These are phyloP conservation scores for Isochrysis galbana DNA, from an alignment of 78 protist genomes.

Conservation along the genomic window DNA sequence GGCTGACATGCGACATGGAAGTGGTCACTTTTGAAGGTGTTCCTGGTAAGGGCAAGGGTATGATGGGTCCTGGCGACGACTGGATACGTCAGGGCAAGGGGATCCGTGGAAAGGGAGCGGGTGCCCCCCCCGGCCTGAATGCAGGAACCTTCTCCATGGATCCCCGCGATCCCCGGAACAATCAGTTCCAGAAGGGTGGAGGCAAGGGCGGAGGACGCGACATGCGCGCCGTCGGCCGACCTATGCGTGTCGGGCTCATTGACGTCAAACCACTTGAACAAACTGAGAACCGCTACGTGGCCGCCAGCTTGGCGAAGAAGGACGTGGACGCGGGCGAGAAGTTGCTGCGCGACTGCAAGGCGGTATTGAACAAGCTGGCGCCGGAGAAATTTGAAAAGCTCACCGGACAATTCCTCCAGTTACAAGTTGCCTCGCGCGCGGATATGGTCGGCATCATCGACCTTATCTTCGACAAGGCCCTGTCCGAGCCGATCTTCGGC, in stretches of 20 bases:
- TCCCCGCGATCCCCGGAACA: neutral
- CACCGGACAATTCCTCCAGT: neutral
- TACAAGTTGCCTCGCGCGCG: neutral
- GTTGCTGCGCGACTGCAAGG: neutral
- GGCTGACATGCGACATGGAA: neutral
- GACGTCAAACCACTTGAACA: neutral
- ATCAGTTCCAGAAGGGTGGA: neutral
- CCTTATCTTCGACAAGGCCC: conserved; percentile 53
- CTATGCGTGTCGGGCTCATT: no score
- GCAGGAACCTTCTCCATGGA: neutral
- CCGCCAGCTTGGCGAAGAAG: neutral
- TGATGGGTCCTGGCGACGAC: neutral
- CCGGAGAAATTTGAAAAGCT: conserved; percentile 53
- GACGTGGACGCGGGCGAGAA: neutral
- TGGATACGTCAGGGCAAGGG: neutral
- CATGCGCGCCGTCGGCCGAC: neutral
- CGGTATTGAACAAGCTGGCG: conserved; percentile 52
- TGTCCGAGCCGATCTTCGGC: conserved; percentile 47
- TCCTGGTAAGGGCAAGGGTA: neutral
- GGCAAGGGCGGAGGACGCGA: neutral
- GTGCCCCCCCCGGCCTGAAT: neutral
- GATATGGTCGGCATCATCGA: conserved; percentile 16
- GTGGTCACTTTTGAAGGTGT: neutral
- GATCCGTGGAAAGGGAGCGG: neutral
- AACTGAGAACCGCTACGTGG: neutral